Conservation (phyloP, 148 eudicot species). For the Silene conica region DNA sequence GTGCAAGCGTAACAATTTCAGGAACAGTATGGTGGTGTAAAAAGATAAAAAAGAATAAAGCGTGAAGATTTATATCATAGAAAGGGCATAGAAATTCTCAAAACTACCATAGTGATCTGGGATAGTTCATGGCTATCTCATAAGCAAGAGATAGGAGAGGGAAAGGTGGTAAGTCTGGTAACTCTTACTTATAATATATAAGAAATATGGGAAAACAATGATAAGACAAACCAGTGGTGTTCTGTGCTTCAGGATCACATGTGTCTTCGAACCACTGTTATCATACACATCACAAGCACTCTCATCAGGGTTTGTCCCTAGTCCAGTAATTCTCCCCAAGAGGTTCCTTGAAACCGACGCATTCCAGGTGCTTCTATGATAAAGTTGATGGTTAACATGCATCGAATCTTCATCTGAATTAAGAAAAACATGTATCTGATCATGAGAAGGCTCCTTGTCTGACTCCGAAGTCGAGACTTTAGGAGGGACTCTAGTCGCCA, state of each 20-base stretch:
- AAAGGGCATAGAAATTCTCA: not conserved
- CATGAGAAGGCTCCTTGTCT: constrained; percentile 45
- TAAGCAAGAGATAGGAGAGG: not conserved
- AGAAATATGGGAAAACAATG: constrained; percentile 12
- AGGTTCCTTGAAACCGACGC: constrained; percentile 34
- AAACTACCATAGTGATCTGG: not conserved
- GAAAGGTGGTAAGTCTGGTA: not conserved
- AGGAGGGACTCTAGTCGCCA: constrained; percentile 71
- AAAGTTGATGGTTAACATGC: no score
- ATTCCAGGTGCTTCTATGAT: no score
- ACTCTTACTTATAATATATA: constrained; percentile 1
- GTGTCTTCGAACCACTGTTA: constrained; percentile 55
- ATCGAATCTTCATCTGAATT: constrained; percentile 41
- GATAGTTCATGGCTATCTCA: not conserved
- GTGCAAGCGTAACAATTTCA: not conserved
- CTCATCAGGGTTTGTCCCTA: constrained; percentile 76
- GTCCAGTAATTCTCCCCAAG: constrained; percentile 70
- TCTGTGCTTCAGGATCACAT: constrained; percentile 89
- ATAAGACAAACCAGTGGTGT: constrained; percentile 70
- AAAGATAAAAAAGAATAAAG: not conserved
- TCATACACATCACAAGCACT: constrained; percentile 67
- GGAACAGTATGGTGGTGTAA: not conserved
- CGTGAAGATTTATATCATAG: not conserved
- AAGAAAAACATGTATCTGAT: constrained; percentile 67
- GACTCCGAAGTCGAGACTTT: constrained; percentile 26